These are phyloP conservation scores for Punica granatum DNA, from an alignment of 345 rosid species.

Conservation along the genomic window DNA sequence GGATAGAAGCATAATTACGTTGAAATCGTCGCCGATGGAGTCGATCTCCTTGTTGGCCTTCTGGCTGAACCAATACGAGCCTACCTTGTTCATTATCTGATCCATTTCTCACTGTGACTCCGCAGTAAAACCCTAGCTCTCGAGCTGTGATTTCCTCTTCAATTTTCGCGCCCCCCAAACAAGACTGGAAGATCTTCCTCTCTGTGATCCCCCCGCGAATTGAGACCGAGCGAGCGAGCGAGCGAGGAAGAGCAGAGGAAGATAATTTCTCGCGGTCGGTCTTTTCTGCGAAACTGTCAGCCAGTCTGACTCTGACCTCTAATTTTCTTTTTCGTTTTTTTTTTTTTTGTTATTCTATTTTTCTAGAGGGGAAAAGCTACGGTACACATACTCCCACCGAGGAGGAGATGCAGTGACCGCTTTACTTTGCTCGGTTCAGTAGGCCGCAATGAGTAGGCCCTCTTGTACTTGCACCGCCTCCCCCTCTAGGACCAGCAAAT, in stretches of 20 bases:
- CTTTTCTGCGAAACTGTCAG: not conserved
- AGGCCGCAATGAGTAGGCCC: no score
- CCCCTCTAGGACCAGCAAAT: no score
- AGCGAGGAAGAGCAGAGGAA: not conserved
- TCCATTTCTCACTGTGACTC: conserved; percentile 38
- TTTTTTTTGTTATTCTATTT: no score
- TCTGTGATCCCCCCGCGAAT: not conserved
- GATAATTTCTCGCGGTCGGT: not conserved
- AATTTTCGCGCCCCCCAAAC: not conserved
- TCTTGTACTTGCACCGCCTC: no score
- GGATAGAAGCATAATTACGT: conserved; percentile 23
- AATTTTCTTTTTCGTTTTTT: no score
- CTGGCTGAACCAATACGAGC: conserved; percentile 73
- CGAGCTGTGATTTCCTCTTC: not conserved
- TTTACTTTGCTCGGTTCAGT: no score
- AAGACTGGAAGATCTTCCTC: not conserved
- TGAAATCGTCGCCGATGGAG: conserved; percentile 84
- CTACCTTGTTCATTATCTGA: conserved; percentile 82
- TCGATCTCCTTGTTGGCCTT: conserved; percentile 71
- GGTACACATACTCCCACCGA: no score
- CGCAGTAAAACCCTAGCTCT: not conserved
- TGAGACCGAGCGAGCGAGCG: not conserved
- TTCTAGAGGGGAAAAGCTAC: no score
- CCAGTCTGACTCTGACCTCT: not conserved
- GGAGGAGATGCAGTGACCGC: no score